Percentiles rank a stretch among this genome's conserved stretches.
Conservation (phyloP, 2,329 filamentous ascomycete genomes). For the Colletotrichum godetiae region DNA sequence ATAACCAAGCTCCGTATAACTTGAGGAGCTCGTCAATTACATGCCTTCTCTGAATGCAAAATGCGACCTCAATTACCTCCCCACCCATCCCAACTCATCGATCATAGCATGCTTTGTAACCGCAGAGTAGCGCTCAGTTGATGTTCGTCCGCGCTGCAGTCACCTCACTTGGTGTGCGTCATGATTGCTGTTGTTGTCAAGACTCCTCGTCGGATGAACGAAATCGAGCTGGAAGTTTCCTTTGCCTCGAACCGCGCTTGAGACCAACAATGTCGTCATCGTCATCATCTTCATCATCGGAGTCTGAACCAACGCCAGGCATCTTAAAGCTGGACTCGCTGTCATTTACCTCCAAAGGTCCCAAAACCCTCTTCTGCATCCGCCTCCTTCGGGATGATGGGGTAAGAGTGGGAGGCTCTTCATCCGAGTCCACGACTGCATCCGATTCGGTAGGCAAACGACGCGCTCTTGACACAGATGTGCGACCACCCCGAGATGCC, state of each 20-base stretch:
- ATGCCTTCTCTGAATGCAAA: constrained; percentile 18
- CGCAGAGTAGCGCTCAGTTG: background rate
- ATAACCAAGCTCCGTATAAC: background rate
- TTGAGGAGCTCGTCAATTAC: background rate
- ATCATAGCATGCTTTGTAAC: background rate
- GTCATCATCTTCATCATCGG: constrained; percentile 26
- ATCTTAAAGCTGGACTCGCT: constrained; percentile 28
- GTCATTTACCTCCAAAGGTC: constrained; percentile 16
- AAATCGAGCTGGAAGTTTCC: constrained; percentile 31
- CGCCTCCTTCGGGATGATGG: constrained; percentile 7
- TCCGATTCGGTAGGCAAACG: background rate
- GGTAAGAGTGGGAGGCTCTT: background rate
- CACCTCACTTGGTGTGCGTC: background rate
- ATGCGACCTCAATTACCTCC: constrained; percentile 12
- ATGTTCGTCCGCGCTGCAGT: background rate
- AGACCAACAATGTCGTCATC: constrained; percentile 7
- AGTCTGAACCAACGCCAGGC: constrained; percentile 15
- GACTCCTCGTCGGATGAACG: constrained; percentile 24
- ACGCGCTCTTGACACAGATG: constrained; percentile 5
- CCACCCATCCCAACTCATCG: background rate
- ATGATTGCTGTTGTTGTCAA: background rate
- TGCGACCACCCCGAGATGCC: constrained; percentile 1
- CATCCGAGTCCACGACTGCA: constrained; percentile 10
- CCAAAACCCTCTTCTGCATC: background rate
- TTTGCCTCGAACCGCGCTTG: constrained; percentile 15